Percentiles rank a stretch among this genome's conserved stretches.
These are phyloP conservation scores for Reticulascus tulasneorum DNA, from an alignment of 2,329 filamentous ascomycete species.

Conservation along the genomic window DNA sequence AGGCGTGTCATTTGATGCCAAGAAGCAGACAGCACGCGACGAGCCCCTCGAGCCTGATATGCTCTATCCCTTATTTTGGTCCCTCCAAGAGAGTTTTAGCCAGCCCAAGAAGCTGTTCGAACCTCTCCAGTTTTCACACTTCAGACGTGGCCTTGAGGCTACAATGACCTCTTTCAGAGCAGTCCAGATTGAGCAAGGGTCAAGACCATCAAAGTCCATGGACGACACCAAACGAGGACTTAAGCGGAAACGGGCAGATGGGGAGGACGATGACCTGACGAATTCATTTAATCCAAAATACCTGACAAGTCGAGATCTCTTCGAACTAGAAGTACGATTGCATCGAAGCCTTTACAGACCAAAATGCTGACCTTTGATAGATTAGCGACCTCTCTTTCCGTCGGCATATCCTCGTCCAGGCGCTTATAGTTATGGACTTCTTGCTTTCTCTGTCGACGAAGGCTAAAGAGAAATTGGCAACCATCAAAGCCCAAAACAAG, in stretches of 20 bases:
- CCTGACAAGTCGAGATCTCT: constrained; percentile 92
- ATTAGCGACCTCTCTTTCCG: constrained; percentile 93
- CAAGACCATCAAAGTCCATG: constrained; percentile 43
- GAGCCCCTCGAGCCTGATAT: constrained; percentile 61
- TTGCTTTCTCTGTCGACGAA: constrained; percentile 82
- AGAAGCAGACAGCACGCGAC: constrained; percentile 37
- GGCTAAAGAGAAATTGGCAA: constrained; percentile 73
- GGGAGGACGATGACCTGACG: constrained; percentile 49
- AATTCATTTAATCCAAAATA: constrained; percentile 95
- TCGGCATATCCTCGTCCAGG: constrained; percentile 90
- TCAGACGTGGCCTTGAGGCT: constrained; percentile 71
- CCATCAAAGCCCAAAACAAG: constrained; percentile 68
- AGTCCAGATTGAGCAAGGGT: constrained; percentile 45
- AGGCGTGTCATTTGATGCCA: constrained; percentile 39
- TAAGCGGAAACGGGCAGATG: constrained; percentile 67
- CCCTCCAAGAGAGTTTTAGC: constrained; percentile 85
- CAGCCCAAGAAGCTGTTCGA: constrained; percentile 83
- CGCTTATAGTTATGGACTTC: constrained; percentile 91
- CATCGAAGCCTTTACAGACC: no score
- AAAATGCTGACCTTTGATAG: constrained; percentile 38
- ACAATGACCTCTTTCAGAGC: constrained; percentile 53
- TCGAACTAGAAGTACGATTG: constrained; percentile 76
- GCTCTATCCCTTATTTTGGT: constrained; percentile 92
- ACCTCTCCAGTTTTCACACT: constrained; percentile 66
- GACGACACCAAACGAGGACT: constrained; percentile 62